phyloP scores from a whole-genome alignment of 495 filamentous ascomycete genomes.

The Penicillium roqueforti region DNA sequence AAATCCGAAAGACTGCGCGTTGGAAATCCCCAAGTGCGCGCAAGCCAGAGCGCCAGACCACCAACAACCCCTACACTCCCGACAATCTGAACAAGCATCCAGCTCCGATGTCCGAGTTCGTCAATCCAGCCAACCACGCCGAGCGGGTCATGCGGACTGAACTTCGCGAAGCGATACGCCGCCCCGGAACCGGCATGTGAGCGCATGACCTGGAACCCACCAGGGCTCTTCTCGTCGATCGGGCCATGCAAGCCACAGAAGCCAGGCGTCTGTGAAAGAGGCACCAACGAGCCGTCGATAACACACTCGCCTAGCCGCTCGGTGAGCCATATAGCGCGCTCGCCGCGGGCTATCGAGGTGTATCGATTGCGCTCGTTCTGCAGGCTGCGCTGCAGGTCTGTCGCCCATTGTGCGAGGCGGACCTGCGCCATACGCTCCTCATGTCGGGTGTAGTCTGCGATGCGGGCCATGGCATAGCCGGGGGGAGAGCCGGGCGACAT shows the following conservation, averaged over 20 bases:
- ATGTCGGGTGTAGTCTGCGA: slow-evolving; percentile 65
- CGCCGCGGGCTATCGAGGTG: slow-evolving; percentile 62
- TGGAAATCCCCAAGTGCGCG: slow-evolving; percentile 43
- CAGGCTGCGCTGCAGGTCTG: slow-evolving; percentile 79
- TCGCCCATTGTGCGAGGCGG: slow-evolving; percentile 82
- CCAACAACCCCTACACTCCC: slow-evolving; percentile 70
- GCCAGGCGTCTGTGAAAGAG: slow-evolving; percentile 37
- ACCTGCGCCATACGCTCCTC: slow-evolving; percentile 76
- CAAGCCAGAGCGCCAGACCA: slow-evolving; percentile 64
- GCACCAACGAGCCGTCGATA: slow-evolving; percentile 64
- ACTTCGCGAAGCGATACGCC: slow-evolving; percentile 32
- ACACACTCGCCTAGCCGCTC: slow-evolving; percentile 71
- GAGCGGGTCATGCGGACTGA: slow-evolving; percentile 64
- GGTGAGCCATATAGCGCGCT: slow-evolving; percentile 75
- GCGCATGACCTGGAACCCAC: slow-evolving; percentile 24
- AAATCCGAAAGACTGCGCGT: slow-evolving; percentile 36
- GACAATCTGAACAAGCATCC: slow-evolving; percentile 72
- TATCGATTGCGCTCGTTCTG: slow-evolving; percentile 77
- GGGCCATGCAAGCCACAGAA: slow-evolving; percentile 26
- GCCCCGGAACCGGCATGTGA: slow-evolving; percentile 19
- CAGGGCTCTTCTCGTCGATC: slow-evolving; percentile 18
- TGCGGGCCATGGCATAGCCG: slow-evolving; percentile 64
- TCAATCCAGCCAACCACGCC: slow-evolving; percentile 68
- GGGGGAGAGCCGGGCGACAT: slow-evolving; percentile 35
- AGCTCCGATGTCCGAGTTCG: slow-evolving; percentile 61